Conservation (phyloP, 1,284 basidiomycete genomes). For the Pyrrhoderma noxium region DNA sequence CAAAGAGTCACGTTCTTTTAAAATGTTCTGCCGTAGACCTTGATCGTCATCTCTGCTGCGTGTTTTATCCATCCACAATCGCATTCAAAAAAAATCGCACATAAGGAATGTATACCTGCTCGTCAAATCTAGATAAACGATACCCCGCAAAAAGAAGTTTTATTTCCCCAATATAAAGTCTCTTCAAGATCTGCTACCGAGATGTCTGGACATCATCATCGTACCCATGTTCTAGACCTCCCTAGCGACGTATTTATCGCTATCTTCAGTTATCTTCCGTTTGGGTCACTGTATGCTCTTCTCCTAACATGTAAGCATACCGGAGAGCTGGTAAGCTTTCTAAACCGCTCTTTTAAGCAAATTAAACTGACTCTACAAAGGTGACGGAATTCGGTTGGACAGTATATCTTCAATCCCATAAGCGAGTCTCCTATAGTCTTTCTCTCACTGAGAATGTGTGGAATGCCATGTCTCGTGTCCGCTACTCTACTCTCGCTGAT, state of each 20-base stretch:
- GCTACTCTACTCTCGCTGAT: constrained; percentile 50
- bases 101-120: no score
- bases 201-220: not conserved
- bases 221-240: not conserved
- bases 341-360: not conserved
- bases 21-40: no score
- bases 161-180: no score
- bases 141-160: no score
- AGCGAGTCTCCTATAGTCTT: constrained; percentile 48
- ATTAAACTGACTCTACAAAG: constrained; percentile 29
- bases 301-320: constrained; percentile 11
- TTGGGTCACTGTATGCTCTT: constrained; percentile 3
- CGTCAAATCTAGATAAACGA: no score
- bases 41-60: no score
- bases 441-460: constrained; percentile 38
- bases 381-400: constrained; percentile 57
- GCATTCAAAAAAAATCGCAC: no score
- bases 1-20: no score
- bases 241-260: constrained; percentile 12
- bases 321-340: constrained; percentile 8
- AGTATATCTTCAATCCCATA: constrained; percentile 40
- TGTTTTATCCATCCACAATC: no score
- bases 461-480: constrained; percentile 39
- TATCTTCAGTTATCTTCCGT: constrained; percentile 6
- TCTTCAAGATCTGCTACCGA: not conserved